Evolutionary conservation across 805 yeast genomes (phyloP).

Genomic region (Lachancea kluyveri): DNA sequence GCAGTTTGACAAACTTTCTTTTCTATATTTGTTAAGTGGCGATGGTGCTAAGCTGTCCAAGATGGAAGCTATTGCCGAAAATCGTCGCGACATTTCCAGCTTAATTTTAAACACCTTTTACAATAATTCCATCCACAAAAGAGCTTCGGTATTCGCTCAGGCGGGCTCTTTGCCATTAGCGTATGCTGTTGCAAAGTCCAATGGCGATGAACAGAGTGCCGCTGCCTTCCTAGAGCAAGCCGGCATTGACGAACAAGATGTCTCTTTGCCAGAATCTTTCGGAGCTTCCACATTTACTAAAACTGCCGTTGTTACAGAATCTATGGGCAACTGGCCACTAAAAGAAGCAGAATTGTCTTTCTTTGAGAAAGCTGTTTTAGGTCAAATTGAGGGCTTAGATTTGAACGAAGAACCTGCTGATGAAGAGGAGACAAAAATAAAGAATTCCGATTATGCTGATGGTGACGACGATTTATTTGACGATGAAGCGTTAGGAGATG

Average conservation of each 20-base stretch:
- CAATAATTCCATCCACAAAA: slow-evolving; percentile 64
- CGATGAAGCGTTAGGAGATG: slow-evolving; percentile 46
- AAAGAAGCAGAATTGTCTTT: slow-evolving; percentile 64
- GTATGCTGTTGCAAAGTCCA: slow-evolving; percentile 84
- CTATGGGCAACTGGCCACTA: slow-evolving; percentile 71
- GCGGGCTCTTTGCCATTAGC: slow-evolving; percentile 86
- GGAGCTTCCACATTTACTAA: slow-evolving; percentile 40
- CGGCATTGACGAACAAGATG: slow-evolving; percentile 56
- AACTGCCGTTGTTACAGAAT: slow-evolving; percentile 42
- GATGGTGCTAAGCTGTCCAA: slow-evolving; percentile 65
- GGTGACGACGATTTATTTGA: slow-evolving; percentile 38
- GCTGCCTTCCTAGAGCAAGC: slow-evolving; percentile 63
- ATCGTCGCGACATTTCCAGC: slow-evolving; percentile 73
- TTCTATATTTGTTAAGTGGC: slow-evolving; percentile 82
- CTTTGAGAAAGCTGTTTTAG: slow-evolving; percentile 79
- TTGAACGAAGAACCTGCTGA: slow-evolving; percentile 33
- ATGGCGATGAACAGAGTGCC: slow-evolving; percentile 74
- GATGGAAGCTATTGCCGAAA: slow-evolving; percentile 87
- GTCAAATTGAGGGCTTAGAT: slow-evolving; percentile 62
- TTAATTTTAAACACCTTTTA: slow-evolving; percentile 79
- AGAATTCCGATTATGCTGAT: slow-evolving; percentile 23
- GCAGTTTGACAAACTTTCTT: slow-evolving; percentile 81
- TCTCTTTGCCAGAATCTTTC: slow-evolving; percentile 51
- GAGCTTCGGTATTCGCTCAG: slow-evolving; percentile 66
- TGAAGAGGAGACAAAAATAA: slow-evolving; percentile 17